Percentiles rank a stretch among this genome's conserved stretches.
Conservation (phyloP, 116 monocot species). For the Cymodocea nodosa region DNA sequence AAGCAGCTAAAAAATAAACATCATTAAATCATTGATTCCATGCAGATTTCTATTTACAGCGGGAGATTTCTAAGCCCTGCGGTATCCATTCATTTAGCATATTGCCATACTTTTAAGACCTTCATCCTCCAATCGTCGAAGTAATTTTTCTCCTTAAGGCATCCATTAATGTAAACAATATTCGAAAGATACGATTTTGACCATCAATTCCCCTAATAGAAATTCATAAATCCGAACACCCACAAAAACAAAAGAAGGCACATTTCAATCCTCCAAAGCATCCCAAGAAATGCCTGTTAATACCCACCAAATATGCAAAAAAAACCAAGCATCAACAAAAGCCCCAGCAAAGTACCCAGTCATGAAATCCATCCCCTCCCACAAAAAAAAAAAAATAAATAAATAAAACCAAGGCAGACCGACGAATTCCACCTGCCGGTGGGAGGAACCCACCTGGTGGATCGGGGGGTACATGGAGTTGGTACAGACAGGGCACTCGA, state of each 20-base stretch:
- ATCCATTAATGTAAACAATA: not conserved
- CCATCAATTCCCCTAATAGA: not conserved
- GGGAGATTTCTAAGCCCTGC: no score
- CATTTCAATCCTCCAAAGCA: no score
- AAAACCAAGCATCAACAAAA: no score
- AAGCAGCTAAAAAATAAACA: no score
- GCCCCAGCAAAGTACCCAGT: not conserved
- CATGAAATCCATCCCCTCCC: not conserved
- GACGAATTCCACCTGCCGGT: not conserved
- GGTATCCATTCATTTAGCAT: no score
- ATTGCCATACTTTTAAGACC: not conserved
- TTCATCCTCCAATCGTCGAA: not conserved
- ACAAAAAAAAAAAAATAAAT: not conserved
- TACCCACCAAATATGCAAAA: no score
- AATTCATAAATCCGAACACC: not conserved
- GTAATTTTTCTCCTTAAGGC: not conserved
- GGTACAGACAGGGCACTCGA: slow-evolving; percentile 76
- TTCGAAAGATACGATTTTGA: not conserved
- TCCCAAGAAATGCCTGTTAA: no score
- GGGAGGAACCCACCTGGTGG: slow-evolving; percentile 34
- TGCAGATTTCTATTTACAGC: no score
- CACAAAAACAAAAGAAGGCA: no score
- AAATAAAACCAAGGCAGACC: no score
- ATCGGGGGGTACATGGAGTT: slow-evolving; percentile 83
- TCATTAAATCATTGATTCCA: no score